Evolutionary conservation across 106 monocot species (phyloP).

Genomic region (Platanthera zijinensis): DNA sequence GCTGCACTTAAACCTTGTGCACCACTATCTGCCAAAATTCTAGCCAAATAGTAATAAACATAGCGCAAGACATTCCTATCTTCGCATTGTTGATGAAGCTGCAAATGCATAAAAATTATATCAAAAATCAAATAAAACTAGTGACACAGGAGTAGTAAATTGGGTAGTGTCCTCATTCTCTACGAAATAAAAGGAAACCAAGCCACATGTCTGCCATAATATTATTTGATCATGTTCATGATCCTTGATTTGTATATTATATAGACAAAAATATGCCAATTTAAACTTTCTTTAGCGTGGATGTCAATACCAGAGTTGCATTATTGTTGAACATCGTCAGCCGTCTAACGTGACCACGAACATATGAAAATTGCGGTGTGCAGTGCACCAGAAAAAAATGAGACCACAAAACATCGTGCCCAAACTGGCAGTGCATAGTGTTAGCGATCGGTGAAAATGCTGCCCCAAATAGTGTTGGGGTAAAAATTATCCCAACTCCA

Average conservation of each 20-base stretch:
- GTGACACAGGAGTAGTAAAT: not conserved
- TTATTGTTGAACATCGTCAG: too few relatives aligned
- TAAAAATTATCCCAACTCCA: too few relatives aligned
- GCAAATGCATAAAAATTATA: slow-evolving; percentile 11
- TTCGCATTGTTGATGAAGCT: slow-evolving; percentile 97
- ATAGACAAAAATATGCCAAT: not conserved
- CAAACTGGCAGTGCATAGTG: too few relatives aligned
- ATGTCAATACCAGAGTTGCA: too few relatives aligned
- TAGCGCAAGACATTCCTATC: slow-evolving; percentile 94
- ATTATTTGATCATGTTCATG: not conserved
- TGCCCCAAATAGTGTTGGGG: too few relatives aligned
- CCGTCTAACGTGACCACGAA: too few relatives aligned
- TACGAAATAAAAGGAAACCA: not conserved
- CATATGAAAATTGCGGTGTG: too few relatives aligned
- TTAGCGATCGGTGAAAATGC: too few relatives aligned
- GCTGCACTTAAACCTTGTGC: slow-evolving; percentile 71
- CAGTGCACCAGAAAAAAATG: too few relatives aligned
- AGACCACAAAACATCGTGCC: too few relatives aligned
- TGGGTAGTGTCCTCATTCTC: not conserved
- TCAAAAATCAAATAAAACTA: not conserved
- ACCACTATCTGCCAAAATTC: slow-evolving; percentile 92
- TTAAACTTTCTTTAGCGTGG: not conserved
- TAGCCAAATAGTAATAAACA: slow-evolving; percentile 98
- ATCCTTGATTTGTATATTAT: not conserved
- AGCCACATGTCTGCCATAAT: not conserved